phyloP scores from a whole-genome alignment of 257 asterid genomes.

The Mitragyna speciosa region DNA sequence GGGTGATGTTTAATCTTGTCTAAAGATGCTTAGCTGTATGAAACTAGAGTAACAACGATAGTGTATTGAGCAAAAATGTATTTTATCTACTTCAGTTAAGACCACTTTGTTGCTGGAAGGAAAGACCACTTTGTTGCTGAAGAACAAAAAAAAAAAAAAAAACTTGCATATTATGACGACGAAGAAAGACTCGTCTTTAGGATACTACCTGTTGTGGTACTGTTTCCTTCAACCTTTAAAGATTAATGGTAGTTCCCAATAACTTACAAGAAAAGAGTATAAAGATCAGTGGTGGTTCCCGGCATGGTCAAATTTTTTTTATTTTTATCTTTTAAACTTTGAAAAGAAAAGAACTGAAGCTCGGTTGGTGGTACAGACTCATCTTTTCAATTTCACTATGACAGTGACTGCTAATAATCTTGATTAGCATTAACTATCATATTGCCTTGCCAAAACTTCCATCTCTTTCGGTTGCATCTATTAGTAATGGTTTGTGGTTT shows the following conservation, averaged over 20 bases:
- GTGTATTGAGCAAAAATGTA: not conserved
- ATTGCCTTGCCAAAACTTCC: not conserved
- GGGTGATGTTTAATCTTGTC: not conserved
- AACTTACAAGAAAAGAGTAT: not conserved
- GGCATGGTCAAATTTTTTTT: not conserved
- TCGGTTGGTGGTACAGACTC: not conserved
- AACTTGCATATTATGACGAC: not conserved
- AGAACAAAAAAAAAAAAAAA: too few species aligned
- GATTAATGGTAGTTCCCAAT: not conserved
- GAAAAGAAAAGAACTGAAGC: too few species aligned
- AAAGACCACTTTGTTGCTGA: not conserved
- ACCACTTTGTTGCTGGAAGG: not conserved
- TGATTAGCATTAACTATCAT: not conserved
- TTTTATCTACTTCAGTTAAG: too few species aligned
- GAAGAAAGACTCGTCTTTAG: not conserved
- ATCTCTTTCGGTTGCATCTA: not conserved
- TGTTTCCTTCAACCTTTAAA: not conserved
- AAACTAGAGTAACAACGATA: not conserved
- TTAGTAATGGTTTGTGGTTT: not conserved
- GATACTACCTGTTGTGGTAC: not conserved
- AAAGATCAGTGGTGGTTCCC: not conserved
- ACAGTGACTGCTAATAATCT: not conserved
- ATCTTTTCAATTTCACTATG: not conserved
- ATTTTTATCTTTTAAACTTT: too few species aligned
- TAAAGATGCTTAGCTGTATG: too few species aligned